phyloP scores from a whole-genome alignment of 257 asterid genomes.

The Solanum bulbocastanum region DNA sequence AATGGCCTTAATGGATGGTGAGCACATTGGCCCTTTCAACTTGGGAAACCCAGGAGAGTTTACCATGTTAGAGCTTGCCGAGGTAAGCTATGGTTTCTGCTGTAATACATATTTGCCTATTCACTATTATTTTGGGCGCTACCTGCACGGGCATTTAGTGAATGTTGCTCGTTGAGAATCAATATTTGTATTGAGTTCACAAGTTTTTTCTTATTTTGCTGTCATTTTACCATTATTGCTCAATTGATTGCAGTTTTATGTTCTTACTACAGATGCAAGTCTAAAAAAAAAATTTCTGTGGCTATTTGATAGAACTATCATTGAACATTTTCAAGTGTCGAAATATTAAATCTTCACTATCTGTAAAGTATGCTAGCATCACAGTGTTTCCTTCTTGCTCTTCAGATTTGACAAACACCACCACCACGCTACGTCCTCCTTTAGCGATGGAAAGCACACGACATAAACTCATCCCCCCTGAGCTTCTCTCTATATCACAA shows the following conservation, averaged over 20 bases:
- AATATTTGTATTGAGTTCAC: not conserved
- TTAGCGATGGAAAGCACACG: not conserved
- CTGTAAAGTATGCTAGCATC: not conserved
- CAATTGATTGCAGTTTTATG: not conserved
- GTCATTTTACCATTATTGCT: not conserved
- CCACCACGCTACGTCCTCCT: not conserved
- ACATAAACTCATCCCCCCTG: not conserved
- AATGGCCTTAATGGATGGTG: conserved; percentile 42
- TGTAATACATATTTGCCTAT: not conserved
- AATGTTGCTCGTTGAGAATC: not conserved
- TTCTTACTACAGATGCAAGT: not conserved
- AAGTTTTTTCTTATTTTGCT: not conserved
- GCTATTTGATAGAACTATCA: not conserved
- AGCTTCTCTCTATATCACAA: not conserved
- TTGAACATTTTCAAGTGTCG: not conserved
- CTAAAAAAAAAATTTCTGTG: not conserved
- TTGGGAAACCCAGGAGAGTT: conserved; percentile 54
- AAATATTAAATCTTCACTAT: not conserved
- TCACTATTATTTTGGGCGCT: not conserved
- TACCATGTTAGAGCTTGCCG: conserved; percentile 45
- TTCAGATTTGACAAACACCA: not conserved
- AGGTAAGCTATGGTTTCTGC: conserved; percentile 20
- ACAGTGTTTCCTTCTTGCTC: not conserved
- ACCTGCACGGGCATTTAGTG: not conserved
- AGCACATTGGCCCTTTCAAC: conserved; percentile 47